A percentile compares a stretch with the other conserved stretches of the same genome.
Conservation (phyloP, 1,139 yeast species). For the Yamadazyma diospyri region DNA sequence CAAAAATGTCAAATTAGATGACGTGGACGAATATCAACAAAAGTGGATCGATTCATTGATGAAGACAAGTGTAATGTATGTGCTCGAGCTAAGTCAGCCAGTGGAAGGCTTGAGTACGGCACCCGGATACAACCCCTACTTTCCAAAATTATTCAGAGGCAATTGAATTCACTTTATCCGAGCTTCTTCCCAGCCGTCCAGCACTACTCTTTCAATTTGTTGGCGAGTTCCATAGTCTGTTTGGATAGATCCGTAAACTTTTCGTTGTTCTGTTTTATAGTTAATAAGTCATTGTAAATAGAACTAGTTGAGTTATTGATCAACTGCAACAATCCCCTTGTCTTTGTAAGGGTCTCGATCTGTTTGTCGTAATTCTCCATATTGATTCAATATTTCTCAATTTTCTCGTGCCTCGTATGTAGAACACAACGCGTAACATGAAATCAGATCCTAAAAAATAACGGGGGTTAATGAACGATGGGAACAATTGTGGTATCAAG, state of each 20-base stretch:
- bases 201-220: no score
- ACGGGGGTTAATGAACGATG: no score
- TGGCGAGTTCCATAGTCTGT: conserved; percentile 7
- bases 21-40: conserved; percentile 10
- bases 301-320: conserved; percentile 14
- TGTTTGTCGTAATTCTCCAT: conserved; percentile 9
- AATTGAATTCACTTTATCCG: no score
- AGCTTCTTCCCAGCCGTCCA: no score
- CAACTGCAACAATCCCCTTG: conserved; percentile 15
- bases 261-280: conserved; percentile 11
- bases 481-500: no score
- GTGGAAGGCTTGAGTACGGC: conserved; percentile 1
- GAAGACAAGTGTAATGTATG: conserved; percentile 27
- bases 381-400: no score
- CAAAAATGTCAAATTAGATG: conserved; percentile 8
- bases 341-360: conserved; percentile 12
- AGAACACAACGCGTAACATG: no score
- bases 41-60: conserved; percentile 23
- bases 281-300: conserved; percentile 12
- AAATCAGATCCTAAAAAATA: no score
- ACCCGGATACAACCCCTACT: conserved; percentile 38
- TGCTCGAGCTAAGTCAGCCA: not conserved
- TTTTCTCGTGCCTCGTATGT: no score
- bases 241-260: conserved; percentile 7
- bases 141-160: no score